Conservation (phyloP, 345 rosid genomes). For the Lepidium sativum region DNA sequence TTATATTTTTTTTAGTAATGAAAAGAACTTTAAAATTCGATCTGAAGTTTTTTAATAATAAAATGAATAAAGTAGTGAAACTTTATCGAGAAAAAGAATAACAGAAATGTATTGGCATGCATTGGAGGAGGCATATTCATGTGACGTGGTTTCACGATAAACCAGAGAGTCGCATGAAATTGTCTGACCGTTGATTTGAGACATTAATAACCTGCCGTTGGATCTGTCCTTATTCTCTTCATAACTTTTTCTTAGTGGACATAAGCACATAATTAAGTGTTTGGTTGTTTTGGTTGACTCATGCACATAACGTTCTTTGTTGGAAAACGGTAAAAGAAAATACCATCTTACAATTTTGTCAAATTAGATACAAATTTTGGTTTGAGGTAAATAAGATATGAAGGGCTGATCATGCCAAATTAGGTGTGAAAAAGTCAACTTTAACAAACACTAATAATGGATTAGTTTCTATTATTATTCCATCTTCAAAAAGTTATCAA, state of each 20-base stretch:
- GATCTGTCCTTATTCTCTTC: constrained; percentile 11
- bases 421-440: too few relatives aligned
- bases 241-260: background rate
- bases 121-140: background rate
- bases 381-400: too few relatives aligned
- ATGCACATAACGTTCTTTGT: background rate
- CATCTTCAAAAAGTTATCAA: too few relatives aligned
- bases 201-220: constrained; percentile 1
- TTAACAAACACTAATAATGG: too few relatives aligned
- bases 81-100: constrained; percentile 2
- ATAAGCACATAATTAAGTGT: background rate
- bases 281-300: background rate
- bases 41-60: too few relatives aligned
- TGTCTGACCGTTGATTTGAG: constrained; percentile 16
- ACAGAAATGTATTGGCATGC: background rate
- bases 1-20: too few relatives aligned
- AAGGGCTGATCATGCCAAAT: too few relatives aligned
- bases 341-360: too few relatives aligned
- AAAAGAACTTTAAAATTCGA: too few relatives aligned
- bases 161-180: constrained; percentile 8
- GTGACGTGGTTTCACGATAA: constrained; percentile 21
- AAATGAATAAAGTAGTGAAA: constrained; percentile 4
- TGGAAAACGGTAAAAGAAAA: too few relatives aligned
- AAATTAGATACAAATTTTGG: too few relatives aligned
- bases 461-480: too few relatives aligned